Conservation (phyloP, 305 asterid species). For the Solanum hybrid region DNA sequence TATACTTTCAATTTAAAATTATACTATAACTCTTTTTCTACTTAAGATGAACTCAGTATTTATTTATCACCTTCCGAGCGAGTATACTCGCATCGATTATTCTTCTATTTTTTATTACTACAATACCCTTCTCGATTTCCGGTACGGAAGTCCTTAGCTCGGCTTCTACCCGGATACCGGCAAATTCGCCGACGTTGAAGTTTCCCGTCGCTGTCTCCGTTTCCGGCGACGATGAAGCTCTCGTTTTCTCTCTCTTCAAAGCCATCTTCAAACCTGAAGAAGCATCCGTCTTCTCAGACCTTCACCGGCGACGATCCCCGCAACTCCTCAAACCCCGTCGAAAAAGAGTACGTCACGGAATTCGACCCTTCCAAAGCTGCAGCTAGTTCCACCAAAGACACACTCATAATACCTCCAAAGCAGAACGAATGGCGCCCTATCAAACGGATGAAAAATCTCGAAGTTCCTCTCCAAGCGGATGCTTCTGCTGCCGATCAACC, state of each 20-base stretch:
- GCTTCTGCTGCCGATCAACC: slow-evolving; percentile 22
- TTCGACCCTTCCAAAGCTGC: slow-evolving; percentile 45
- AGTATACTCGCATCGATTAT: neutral
- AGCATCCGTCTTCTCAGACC: neutral
- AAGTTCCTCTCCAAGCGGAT: slow-evolving; percentile 36
- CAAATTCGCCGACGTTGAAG: neutral
- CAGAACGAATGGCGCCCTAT: slow-evolving; percentile 55
- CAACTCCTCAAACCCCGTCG: slow-evolving; percentile 3
- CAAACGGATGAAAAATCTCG: slow-evolving; percentile 66
- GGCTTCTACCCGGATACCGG: neutral
- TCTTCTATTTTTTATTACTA: neutral
- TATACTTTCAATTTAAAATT: neutral
- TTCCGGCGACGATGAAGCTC: slow-evolving; percentile 34
- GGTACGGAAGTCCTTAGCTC: neutral
- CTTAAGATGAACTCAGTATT: too few species aligned
- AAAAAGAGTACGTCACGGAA: slow-evolving; percentile 39
- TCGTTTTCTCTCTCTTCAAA: slow-evolving; percentile 53
- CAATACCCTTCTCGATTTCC: neutral
- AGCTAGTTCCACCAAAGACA: slow-evolving; percentile 4
- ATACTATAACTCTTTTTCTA: neutral
- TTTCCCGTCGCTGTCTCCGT: neutral
- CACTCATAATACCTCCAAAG: slow-evolving; percentile 40
- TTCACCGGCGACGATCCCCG: slow-evolving; percentile 13
- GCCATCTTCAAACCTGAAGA: slow-evolving; percentile 33
- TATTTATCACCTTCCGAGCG: neutral